Conservation (phyloP, 2,329 filamentous ascomycete species). For the Aureobasidium sp. region DNA sequence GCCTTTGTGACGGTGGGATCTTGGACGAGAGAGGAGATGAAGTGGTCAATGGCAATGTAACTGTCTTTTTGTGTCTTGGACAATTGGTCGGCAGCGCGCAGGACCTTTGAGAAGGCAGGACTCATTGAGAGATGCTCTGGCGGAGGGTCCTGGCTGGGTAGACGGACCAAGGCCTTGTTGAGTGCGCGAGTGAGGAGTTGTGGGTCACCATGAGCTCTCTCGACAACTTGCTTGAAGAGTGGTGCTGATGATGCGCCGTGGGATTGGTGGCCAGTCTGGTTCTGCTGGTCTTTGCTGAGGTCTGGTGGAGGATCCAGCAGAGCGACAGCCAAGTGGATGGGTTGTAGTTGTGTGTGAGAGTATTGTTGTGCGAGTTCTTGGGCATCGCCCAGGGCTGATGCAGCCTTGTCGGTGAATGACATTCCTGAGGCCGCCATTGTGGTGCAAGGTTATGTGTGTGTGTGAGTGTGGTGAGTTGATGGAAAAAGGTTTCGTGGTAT, state of each 20-base stretch:
- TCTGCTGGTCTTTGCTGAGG: slow-evolving; percentile 81
- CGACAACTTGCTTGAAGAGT: slow-evolving; percentile 95
- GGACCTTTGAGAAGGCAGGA: slow-evolving; percentile 81
- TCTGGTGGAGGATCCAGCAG: slow-evolving; percentile 81
- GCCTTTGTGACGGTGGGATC: slow-evolving; percentile 78
- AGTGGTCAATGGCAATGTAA: slow-evolving; percentile 94
- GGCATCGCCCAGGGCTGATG: slow-evolving; percentile 90
- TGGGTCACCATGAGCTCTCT: slow-evolving; percentile 92
- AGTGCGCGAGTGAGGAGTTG: slow-evolving; percentile 89
- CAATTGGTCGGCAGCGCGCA: slow-evolving; percentile 87
- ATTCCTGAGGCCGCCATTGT: slow-evolving; percentile 46
- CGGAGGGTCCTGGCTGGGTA: slow-evolving; percentile 95
- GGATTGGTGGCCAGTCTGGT: slow-evolving; percentile 66
- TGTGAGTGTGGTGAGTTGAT: too few species aligned
- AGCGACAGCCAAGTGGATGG: slow-evolving; percentile 88
- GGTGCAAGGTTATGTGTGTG: not conserved
- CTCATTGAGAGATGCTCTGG: slow-evolving; percentile 89
- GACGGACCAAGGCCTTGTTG: slow-evolving; percentile 90
- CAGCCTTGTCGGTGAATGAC: slow-evolving; percentile 95
- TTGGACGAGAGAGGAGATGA: slow-evolving; percentile 87
- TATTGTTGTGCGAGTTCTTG: slow-evolving; percentile 91
- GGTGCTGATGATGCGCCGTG: slow-evolving; percentile 70
- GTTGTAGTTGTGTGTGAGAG: slow-evolving; percentile 89
- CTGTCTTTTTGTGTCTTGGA: slow-evolving; percentile 99
- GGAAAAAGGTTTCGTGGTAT: not conserved